phyloP scores from a whole-genome alignment of 2,329 filamentous ascomycete species.

The Pseudogymnoascus sp. region DNA sequence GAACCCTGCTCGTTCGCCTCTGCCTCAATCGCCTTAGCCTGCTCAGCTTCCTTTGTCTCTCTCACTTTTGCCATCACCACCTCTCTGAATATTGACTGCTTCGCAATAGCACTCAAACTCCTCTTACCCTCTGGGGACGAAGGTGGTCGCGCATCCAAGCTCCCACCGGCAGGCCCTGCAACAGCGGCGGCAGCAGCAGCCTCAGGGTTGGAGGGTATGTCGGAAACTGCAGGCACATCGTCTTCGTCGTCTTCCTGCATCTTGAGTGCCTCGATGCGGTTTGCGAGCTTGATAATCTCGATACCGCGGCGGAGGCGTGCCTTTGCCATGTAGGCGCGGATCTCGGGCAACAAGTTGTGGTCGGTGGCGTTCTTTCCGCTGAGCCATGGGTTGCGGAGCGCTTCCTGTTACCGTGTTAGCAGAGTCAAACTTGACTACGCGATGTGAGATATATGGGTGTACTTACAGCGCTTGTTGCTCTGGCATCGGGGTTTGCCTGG shows the following conservation, averaged over 20 bases:
- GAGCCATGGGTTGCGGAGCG: conserved; percentile 78
- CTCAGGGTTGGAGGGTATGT: conserved; percentile 47
- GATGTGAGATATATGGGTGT: not conserved
- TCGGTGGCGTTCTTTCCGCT: conserved; percentile 86
- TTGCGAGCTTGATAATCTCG: conserved; percentile 90
- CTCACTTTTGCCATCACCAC: conserved; percentile 89
- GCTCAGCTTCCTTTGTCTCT: conserved; percentile 82
- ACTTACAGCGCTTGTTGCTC: conserved; percentile 68
- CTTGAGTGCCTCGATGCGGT: conserved; percentile 90
- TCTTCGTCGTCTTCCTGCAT: conserved; percentile 86
- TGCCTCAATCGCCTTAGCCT: conserved; percentile 59
- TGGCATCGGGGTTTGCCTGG: conserved; percentile 66
- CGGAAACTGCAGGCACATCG: conserved; percentile 58
- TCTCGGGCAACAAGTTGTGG: conserved; percentile 95
- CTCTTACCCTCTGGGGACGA: conserved; percentile 30
- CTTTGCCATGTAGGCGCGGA: conserved; percentile 87
- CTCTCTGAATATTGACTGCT: conserved; percentile 79
- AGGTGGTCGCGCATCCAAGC: conserved; percentile 10
- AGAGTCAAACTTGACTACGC: not conserved
- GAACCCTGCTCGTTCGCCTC: conserved; percentile 30
- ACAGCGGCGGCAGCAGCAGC: conserved; percentile 45
- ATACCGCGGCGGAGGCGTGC: conserved; percentile 87
- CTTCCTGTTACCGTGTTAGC: conserved; percentile 46
- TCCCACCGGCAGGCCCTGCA: conserved; percentile 17
- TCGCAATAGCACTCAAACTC: conserved; percentile 43